These are phyloP conservation scores for Colletotrichum theobromicola DNA, from an alignment of 2,329 filamentous ascomycete genomes.

Conservation along the genomic window DNA sequence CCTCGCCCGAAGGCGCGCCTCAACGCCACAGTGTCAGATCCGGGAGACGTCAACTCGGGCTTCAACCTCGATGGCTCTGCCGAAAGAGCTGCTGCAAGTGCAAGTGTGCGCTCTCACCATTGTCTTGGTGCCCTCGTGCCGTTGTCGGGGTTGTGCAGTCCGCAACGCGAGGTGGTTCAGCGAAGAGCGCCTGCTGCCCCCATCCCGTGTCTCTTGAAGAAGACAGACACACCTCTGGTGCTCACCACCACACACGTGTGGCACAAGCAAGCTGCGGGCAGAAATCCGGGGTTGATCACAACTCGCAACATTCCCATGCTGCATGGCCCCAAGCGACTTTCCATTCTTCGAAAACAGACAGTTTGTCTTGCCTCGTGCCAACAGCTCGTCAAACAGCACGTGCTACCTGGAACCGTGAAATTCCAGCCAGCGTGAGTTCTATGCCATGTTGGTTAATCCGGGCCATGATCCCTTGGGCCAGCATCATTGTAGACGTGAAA, in stretches of 20 bases:
- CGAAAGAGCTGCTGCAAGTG: background rate
- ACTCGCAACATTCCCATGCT: background rate
- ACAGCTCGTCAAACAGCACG: background rate
- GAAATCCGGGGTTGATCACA: conserved; percentile 16
- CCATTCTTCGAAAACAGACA: background rate
- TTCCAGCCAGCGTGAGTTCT: background rate
- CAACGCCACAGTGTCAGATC: conserved; percentile 16
- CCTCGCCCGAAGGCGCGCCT: conserved; percentile 14
- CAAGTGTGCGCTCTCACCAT: background rate
- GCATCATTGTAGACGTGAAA: conserved; percentile 6
- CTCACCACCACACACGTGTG: background rate
- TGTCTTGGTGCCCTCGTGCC: conserved; percentile 1
- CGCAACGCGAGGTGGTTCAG: background rate
- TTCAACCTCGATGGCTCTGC: background rate
- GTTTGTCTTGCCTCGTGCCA: background rate
- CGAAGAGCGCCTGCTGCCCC: background rate
- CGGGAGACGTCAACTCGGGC: background rate
- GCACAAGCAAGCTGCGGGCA: background rate
- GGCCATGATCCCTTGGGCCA: conserved; percentile 14
- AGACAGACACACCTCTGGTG: background rate
- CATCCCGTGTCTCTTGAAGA: background rate
- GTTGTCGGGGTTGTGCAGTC: background rate
- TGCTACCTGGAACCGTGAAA: background rate
- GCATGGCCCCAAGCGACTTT: background rate
- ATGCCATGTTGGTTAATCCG: background rate